Evolutionary conservation across 2,329 filamentous ascomycete genomes (phyloP).

Genomic region (Fusarium fujikuroi): DNA sequence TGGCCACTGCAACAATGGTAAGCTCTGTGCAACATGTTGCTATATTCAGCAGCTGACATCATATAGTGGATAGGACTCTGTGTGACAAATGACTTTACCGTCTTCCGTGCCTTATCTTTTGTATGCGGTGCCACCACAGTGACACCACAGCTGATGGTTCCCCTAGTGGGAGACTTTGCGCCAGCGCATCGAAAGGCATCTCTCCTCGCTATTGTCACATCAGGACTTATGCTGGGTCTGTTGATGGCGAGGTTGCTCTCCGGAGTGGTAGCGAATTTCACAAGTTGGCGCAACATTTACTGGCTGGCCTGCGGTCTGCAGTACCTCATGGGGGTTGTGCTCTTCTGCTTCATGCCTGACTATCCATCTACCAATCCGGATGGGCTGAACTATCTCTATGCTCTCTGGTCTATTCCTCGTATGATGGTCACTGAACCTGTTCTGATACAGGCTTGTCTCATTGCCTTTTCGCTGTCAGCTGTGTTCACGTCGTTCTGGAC

Average conservation of each 20-base stretch:
- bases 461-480: conserved; percentile 68
- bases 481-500: conserved; percentile 67
- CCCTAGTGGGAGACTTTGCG: conserved; percentile 81
- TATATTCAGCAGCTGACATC: background rate
- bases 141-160: conserved; percentile 83
- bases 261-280: conserved; percentile 78
- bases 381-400: conserved; percentile 71
- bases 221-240: conserved; percentile 79
- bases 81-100: conserved; percentile 70
- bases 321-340: conserved; percentile 69
- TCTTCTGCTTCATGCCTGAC: conserved; percentile 82
- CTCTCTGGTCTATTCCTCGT: conserved; percentile 71
- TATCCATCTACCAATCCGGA: conserved; percentile 79
- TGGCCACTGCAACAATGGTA: conserved; percentile 75
- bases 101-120: conserved; percentile 77
- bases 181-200: conserved; percentile 74
- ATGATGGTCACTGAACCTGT: conserved; percentile 74
- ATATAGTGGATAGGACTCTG: conserved; percentile 75
- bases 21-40: conserved; percentile 34
- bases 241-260: conserved; percentile 80
- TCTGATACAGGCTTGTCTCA: conserved; percentile 74
- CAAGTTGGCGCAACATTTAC: conserved; percentile 80
- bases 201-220: conserved; percentile 78
- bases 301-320: conserved; percentile 81
- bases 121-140: conserved; percentile 81